Conservation (phyloP, 202 grass and related monocot genomes). For the Elaeis oleifera region DNA sequence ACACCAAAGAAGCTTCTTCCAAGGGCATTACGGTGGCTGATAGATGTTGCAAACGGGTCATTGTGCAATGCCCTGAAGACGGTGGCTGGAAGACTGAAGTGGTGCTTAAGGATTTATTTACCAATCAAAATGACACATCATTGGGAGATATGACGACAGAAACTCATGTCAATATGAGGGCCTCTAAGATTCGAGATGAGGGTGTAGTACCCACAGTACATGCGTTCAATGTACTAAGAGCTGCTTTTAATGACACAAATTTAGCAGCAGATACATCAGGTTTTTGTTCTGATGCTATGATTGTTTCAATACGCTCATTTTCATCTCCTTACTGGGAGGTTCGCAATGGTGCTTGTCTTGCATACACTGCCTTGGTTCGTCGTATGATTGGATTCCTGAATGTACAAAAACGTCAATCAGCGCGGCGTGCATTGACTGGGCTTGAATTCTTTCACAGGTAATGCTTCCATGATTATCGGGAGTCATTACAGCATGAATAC, state of each 20-base stretch:
- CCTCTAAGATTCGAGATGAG: slow-evolving; percentile 74
- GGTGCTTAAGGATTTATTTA: slow-evolving; percentile 8
- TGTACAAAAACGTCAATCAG: slow-evolving; percentile 71
- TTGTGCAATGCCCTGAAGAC: slow-evolving; percentile 42
- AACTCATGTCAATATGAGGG: slow-evolving; percentile 36
- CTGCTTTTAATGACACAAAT: slow-evolving; percentile 87
- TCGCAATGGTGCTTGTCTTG: slow-evolving; percentile 78
- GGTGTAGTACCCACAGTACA: slow-evolving; percentile 85
- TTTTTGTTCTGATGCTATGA: slow-evolving; percentile 87
- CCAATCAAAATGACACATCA: slow-evolving; percentile 18
- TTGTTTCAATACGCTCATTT: slow-evolving; percentile 79
- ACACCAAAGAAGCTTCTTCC: slow-evolving; percentile 92
- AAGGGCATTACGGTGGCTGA: slow-evolving; percentile 65
- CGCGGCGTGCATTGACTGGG: slow-evolving; percentile 73
- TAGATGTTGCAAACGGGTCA: slow-evolving; percentile 65
- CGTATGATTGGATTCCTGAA: slow-evolving; percentile 95
- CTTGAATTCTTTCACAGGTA: slow-evolving; percentile 97
- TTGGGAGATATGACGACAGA: slow-evolving; percentile 22
- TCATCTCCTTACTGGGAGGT: slow-evolving; percentile 99
- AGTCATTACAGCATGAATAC: too few species aligned
- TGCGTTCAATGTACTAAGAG: slow-evolving; percentile 91
- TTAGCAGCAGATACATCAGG: slow-evolving; percentile 80
- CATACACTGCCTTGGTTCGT: slow-evolving; percentile 72
- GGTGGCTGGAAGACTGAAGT: slow-evolving; percentile 27
- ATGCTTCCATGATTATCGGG: slow-evolving; percentile 13